Base-by-base conservation (phyloP, 257 asterid genomes). In the Anisodus acutangulus region DNA sequence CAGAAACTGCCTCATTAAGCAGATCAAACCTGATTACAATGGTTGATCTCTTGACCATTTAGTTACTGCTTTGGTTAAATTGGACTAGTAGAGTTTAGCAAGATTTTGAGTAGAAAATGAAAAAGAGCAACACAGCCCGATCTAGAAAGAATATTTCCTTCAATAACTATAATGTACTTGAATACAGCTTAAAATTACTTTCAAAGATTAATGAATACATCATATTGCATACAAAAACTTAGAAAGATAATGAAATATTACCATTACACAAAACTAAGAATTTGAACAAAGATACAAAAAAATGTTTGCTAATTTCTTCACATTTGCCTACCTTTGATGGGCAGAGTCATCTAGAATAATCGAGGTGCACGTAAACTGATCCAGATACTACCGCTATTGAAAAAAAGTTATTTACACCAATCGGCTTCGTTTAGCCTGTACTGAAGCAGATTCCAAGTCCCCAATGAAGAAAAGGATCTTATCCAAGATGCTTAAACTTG, bases 391-490 rank as follows among this genome's bases (percentile, higher is more conserved):
- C 37, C 15, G 9, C 43, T 45, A 9, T n/a, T 71, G 9, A 41
- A 53, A 79, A 69, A 39, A 69, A 69, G 8, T 69, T 39, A 54
- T 85, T 88, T 89, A 91, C 66, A 85, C 12, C 72, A 89, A 71
- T 22, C 93, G 88, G 81, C 79, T 85, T 79, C 97, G 90, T 88
- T 95, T 95, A 12, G 92, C 95, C 80, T 85, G 85, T 7, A 39
- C 81, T 2, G 94, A 90, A 87, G 97, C 97, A 68, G 90, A 83
- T 89, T 95, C 97, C 91, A 95, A 80, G 84, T 92, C 98, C 86
- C 97, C 97, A 47, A 92, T 84, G 87, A 95, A 95, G 93, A 95
- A 95, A 49, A 95, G 90, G 83, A 95, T 93, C 69, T 83, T 91
- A 88, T 95, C 97, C 88, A 92, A 45, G 69, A 95, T 86, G 83